These are phyloP conservation scores for Dinochytrium kinnereticum DNA, from an alignment of 371 early-diverging fungal species.

Conservation along the genomic window DNA sequence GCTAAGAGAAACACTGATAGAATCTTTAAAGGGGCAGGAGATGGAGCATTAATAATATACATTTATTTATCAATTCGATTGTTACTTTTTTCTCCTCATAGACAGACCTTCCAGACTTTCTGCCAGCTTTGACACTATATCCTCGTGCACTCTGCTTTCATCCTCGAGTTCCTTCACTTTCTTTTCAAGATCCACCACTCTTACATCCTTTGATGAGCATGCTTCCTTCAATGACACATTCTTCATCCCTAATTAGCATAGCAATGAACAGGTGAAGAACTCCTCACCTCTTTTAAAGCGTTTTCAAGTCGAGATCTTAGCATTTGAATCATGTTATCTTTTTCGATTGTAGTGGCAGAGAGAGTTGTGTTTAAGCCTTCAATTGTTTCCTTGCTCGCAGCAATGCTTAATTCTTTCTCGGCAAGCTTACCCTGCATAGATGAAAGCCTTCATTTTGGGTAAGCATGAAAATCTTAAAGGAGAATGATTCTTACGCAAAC, in stretches of 20 bases:
- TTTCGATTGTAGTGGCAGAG: neutral
- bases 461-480: neutral
- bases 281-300: slow-evolving; percentile 6
- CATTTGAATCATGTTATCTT: neutral
- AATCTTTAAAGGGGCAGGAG: neutral
- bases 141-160: slow-evolving; percentile 28
- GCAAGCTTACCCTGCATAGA: neutral
- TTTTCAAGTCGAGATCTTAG: neutral
- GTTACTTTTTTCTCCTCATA: slow-evolving; percentile 13
- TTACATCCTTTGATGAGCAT: neutral
- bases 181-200: slow-evolving; percentile 15
- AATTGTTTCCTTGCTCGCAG: neutral
- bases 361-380: neutral
- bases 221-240: neutral
- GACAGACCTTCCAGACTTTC: slow-evolving; percentile 13
- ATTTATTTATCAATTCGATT: neutral
- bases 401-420: neutral
- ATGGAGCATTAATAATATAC: neutral
- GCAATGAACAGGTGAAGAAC: no score
- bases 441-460: neutral
- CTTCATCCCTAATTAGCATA: no score
- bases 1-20: neutral
- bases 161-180: slow-evolving; percentile 22
- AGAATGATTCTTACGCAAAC: neutral
- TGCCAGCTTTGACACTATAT: slow-evolving; percentile 26